Conservation (phyloP, 345 rosid genomes). For the Euclidium syriacum region DNA sequence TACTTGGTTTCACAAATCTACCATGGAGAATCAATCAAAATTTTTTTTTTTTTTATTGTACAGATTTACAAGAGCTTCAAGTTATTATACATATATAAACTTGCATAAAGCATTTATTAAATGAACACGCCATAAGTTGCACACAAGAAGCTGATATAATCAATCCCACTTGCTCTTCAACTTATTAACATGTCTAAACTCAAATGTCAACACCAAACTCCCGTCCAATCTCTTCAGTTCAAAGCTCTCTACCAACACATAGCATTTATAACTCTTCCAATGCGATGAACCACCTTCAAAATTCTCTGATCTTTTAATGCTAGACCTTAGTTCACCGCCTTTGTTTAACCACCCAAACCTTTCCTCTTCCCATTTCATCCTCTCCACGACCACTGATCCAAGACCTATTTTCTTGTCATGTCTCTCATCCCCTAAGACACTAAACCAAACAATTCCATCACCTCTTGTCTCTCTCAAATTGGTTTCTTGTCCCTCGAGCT, state of each 20-base stretch:
- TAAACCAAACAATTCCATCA: too few species aligned
- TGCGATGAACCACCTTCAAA: background rate
- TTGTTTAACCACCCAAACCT: constrained; percentile 41
- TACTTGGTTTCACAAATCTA: too few species aligned
- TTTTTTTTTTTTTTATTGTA: background rate
- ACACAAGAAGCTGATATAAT: background rate
- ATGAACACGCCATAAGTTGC: background rate
- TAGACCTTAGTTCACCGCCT: background rate
- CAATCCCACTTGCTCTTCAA: too few species aligned
- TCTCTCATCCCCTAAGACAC: too few species aligned
- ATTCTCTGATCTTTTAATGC: constrained; percentile 26
- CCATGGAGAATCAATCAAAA: background rate
- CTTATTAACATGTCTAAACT: too few species aligned
- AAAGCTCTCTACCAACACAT: too few species aligned
- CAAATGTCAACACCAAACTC: constrained; percentile 17
- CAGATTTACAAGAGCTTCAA: background rate
- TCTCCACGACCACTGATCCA: constrained; percentile 33
- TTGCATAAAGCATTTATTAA: background rate
- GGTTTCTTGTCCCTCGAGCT: too few species aligned
- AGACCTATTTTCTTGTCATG: constrained; percentile 36
- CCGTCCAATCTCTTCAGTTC: constrained; percentile 30
- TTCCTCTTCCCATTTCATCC: constrained; percentile 46
- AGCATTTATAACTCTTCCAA: constrained; percentile 46
- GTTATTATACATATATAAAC: background rate
- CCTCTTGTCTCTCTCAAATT: too few species aligned